Percentiles rank a stretch among this genome's conserved stretches.
Conservation (phyloP, 78 protist genomes). For the Cyanophora paradoxa region DNA sequence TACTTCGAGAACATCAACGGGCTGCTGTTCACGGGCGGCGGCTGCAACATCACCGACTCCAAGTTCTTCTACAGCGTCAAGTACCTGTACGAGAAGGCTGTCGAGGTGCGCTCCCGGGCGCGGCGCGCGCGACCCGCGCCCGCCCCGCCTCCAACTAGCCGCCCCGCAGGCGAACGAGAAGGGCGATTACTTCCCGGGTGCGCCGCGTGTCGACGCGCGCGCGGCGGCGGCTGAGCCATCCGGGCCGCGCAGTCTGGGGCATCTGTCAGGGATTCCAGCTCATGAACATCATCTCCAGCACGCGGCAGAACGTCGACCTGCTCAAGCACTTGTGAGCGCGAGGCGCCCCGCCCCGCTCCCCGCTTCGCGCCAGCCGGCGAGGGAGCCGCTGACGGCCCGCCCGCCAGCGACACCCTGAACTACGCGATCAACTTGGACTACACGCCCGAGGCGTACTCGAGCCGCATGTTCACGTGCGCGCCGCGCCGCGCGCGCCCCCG, state of each 20-base stretch:
- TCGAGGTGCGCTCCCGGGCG: no score
- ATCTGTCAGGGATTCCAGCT: neutral
- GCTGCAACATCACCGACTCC: neutral
- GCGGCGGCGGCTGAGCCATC: no score
- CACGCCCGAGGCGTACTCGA: neutral
- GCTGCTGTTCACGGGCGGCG: slow-evolving; percentile 11
- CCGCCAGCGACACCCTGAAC: slow-evolving; percentile 4
- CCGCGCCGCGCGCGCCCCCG: no score
- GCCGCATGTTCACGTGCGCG: neutral
- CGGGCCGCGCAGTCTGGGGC: no score
- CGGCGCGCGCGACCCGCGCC: no score
- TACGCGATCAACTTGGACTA: neutral
- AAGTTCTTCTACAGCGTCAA: neutral
- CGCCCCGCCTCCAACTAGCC: no score
- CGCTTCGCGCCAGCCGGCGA: no score
- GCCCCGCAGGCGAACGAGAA: neutral
- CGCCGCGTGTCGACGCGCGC: no score
- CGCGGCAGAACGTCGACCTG: neutral
- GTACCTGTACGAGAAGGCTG: neutral
- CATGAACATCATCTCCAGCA: neutral
- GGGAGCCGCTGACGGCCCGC: no score
- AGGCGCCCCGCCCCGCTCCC: no score
- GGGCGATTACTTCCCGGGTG: neutral
- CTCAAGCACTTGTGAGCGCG: no score
- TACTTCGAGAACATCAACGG: neutral